phyloP scores from a whole-genome alignment of 2,329 filamentous ascomycete genomes.

The Xylariaceae sp. region DNA sequence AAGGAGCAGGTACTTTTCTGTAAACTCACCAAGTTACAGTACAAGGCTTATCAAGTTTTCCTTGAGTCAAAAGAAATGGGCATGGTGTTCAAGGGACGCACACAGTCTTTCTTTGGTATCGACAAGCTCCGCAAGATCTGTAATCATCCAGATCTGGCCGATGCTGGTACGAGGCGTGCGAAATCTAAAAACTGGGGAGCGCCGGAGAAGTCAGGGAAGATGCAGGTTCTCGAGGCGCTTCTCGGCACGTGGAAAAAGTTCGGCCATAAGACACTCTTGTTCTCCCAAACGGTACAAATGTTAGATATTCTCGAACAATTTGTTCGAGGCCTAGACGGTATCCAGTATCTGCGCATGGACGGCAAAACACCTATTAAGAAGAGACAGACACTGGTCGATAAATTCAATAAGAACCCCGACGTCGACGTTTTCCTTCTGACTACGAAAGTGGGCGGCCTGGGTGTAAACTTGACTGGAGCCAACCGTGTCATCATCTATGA shows the following conservation, averaged over 20 bases:
- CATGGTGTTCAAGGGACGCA: constrained; percentile 68
- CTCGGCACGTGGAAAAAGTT: constrained; percentile 83
- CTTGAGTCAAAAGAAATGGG: constrained; percentile 77
- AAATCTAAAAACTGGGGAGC: constrained; percentile 71
- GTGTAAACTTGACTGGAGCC: constrained; percentile 90
- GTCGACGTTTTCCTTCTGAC: constrained; percentile 89
- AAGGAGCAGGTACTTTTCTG: constrained; percentile 95
- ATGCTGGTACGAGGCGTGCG: constrained; percentile 53
- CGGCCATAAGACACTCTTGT: constrained; percentile 88
- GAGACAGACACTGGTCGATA: constrained; percentile 84
- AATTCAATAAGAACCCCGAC: constrained; percentile 76
- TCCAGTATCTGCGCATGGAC: constrained; percentile 87
- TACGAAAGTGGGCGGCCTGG: constrained; percentile 89
- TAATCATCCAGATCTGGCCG: constrained; percentile 87
- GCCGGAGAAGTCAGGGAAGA: constrained; percentile 79
- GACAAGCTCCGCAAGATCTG: constrained; percentile 93
- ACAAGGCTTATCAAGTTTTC: constrained; percentile 74
- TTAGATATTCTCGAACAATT: constrained; percentile 88
- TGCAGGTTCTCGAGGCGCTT: constrained; percentile 87
- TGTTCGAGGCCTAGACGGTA: constrained; percentile 57
- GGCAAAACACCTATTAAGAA: constrained; percentile 83
- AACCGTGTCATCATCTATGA: constrained; percentile 97
- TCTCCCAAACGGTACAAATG: constrained; percentile 92
- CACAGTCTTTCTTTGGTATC: constrained; percentile 81
- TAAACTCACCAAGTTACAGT: constrained; percentile 76